phyloP scores from a whole-genome alignment of 73 alveolate genomes.

The Breviolum minutum region DNA sequence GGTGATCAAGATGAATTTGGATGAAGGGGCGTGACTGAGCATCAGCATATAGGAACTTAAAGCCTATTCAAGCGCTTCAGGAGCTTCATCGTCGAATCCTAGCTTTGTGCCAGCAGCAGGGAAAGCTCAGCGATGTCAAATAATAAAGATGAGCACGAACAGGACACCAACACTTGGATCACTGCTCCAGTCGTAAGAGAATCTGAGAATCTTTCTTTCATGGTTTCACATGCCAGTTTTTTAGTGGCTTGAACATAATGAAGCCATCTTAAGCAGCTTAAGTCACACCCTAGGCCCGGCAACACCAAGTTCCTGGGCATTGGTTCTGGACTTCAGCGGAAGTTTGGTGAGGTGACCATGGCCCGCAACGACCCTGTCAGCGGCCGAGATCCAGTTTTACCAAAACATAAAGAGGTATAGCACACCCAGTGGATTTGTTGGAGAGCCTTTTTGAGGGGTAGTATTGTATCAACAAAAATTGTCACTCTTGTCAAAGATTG shows the following conservation, averaged over 20 bases:
- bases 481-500: background rate
- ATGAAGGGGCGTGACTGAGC: background rate
- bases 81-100: conserved; percentile 94
- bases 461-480: no score
- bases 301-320: conserved; percentile 93
- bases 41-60: no score
- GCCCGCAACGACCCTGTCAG: conserved; percentile 89
- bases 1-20: background rate
- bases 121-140: background rate
- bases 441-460: background rate
- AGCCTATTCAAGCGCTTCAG: background rate
- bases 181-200: background rate
- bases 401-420: no score
- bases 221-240: background rate
- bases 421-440: background rate
- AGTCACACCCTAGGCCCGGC: conserved; percentile 34
- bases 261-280: background rate
- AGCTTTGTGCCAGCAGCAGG: conserved; percentile 86
- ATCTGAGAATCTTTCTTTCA: background rate
- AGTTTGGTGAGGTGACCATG: conserved; percentile 95
- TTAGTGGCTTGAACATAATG: no score
- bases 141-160: no score
- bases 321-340: conserved; percentile 94
- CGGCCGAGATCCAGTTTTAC: background rate
- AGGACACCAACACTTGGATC: no score